Conservation (phyloP, 805 yeast species). For the Monosporozyma aerobia region DNA sequence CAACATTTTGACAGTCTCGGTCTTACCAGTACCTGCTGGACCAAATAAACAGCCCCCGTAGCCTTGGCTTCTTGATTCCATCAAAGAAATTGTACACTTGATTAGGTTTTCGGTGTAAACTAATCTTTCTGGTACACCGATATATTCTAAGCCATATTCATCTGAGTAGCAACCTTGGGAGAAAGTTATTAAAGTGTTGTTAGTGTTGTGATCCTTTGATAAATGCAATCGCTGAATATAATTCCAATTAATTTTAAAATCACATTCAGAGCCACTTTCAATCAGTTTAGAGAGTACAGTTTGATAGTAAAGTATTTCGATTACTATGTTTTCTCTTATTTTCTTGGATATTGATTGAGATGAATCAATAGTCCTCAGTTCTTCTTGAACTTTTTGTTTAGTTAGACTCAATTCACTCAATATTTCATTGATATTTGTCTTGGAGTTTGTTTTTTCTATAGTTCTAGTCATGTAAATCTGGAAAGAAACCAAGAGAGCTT, state of each 20-base stretch:
- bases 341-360: neutral
- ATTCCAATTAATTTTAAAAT: slow-evolving; percentile 34
- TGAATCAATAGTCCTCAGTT: neutral
- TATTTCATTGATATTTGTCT: neutral
- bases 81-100: slow-evolving; percentile 58
- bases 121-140: slow-evolving; percentile 63
- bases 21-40: slow-evolving; percentile 97
- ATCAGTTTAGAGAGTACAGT: slow-evolving; percentile 30
- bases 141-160: slow-evolving; percentile 71
- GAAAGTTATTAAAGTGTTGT: slow-evolving; percentile 34
- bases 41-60: slow-evolving; percentile 91
- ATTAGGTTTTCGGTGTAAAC: slow-evolving; percentile 70
- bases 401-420: neutral
- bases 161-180: slow-evolving; percentile 44
- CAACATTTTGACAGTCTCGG: slow-evolving; percentile 79
- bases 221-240: slow-evolving; percentile 44
- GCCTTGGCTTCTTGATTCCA: slow-evolving; percentile 33
- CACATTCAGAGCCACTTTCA: neutral
- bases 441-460: slow-evolving; percentile 29
- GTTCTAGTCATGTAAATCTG: slow-evolving; percentile 49
- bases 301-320: slow-evolving; percentile 56
- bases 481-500: slow-evolving; percentile 42
- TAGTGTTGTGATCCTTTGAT: slow-evolving; percentile 13
- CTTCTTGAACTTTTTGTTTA: neutral
- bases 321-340: slow-evolving; percentile 31